phyloP scores from a whole-genome alignment of 306 rosid species.

The Fragaria ananassa region DNA sequence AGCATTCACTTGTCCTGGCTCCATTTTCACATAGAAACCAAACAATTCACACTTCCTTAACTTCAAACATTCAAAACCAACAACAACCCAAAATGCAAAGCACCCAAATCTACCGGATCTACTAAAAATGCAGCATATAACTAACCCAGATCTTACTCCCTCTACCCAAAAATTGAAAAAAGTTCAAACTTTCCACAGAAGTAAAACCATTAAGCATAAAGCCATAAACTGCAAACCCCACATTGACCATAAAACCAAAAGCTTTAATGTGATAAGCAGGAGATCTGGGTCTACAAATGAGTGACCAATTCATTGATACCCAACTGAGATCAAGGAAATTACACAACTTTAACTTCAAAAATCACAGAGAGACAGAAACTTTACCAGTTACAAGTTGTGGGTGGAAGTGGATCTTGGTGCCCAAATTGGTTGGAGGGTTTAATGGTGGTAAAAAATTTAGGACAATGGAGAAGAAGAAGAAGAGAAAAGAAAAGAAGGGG shows the following conservation, averaged over 20 bases:
- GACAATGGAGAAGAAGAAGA: slow-evolving; percentile 10
- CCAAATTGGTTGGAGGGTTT: slow-evolving; percentile 14
- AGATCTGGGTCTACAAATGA: slow-evolving; percentile 21
- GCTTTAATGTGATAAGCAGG: neutral
- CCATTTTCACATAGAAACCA: neutral
- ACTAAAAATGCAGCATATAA: neutral
- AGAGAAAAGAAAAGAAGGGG: neutral
- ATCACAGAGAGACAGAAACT: neutral
- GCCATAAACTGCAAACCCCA: neutral
- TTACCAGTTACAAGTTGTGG: slow-evolving; percentile 17
- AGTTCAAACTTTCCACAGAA: neutral
- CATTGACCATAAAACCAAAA: neutral
- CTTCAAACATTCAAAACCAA: neutral
- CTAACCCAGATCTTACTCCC: slow-evolving; percentile 15
- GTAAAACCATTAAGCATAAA: neutral
- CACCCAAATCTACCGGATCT: slow-evolving; percentile 4
- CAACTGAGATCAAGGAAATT: slow-evolving; percentile 1
- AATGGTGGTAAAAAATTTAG: neutral
- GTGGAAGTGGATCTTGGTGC: slow-evolving; percentile 14
- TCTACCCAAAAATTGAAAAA: neutral
- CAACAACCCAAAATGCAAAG: slow-evolving; percentile 17
- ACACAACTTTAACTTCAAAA: neutral
- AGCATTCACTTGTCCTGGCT: neutral
- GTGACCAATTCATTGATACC: neutral
- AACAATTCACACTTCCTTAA: neutral